A percentile compares a stretch with the other conserved stretches of the same genome.
Conservation (phyloP, 306 rosid genomes). For the Cucumis melo region DNA sequence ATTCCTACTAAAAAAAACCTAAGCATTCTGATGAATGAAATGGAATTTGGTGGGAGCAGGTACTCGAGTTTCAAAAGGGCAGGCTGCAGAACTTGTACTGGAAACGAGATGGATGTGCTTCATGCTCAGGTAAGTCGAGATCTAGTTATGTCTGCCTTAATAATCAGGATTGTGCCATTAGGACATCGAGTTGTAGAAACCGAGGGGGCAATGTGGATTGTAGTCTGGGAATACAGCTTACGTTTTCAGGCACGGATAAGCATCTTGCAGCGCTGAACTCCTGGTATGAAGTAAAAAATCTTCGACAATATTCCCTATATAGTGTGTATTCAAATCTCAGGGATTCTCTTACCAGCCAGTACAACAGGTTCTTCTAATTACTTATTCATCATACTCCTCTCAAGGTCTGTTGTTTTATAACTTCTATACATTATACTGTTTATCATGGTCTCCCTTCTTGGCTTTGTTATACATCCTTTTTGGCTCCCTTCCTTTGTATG, state of each 20-base stretch:
- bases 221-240: constrained; percentile 51
- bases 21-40: background rate
- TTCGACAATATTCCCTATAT: constrained; percentile 55
- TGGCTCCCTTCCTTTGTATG: background rate
- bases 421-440: background rate
- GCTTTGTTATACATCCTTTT: background rate
- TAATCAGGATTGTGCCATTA: constrained; percentile 57
- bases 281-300: constrained; percentile 63
- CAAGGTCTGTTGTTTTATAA: background rate
- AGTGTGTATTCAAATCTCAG: constrained; percentile 49
- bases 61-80: constrained; percentile 58
- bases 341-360: constrained; percentile 51
- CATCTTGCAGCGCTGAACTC: constrained; percentile 52
- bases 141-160: constrained; percentile 42
- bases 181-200: constrained; percentile 37
- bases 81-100: constrained; percentile 57
- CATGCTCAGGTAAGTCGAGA: constrained; percentile 38
- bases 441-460: background rate
- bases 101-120: constrained; percentile 59
- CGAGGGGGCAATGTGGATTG: constrained; percentile 59
- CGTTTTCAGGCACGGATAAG: constrained; percentile 64
- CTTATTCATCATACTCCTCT: background rate
- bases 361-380: constrained; percentile 32
- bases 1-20: background rate
- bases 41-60: constrained; percentile 30